phyloP scores from a whole-genome alignment of 2,329 filamentous ascomycete species.

The Trichoderma atrobrunneum region DNA sequence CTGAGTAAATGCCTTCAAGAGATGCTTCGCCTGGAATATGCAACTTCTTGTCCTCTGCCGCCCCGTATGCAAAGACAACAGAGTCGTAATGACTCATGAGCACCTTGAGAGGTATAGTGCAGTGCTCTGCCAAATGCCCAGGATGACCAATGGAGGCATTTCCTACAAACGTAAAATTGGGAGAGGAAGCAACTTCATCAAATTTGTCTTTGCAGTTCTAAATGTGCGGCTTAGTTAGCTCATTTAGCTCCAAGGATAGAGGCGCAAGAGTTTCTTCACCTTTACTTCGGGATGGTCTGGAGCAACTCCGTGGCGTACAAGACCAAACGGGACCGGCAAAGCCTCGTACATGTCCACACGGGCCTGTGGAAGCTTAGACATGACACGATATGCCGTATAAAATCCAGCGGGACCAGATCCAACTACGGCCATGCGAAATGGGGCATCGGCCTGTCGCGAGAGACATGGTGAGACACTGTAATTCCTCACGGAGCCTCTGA shows the following conservation, averaged over 20 bases:
- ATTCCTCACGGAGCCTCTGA: background rate
- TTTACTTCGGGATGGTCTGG: slow-evolving; percentile 98
- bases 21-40: slow-evolving; percentile 74
- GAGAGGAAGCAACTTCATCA: slow-evolving; percentile 76
- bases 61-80: slow-evolving; percentile 89
- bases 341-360: slow-evolving; percentile 95
- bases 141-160: slow-evolving; percentile 75
- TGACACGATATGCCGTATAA: slow-evolving; percentile 84
- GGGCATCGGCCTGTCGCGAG: slow-evolving; percentile 36
- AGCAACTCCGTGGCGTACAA: slow-evolving; percentile 93
- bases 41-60: slow-evolving; percentile 75
- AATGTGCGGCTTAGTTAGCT: background rate
- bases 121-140: slow-evolving; percentile 39
- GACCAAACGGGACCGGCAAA: slow-evolving; percentile 85
- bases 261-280: slow-evolving; percentile 45
- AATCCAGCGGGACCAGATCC: slow-evolving; percentile 95
- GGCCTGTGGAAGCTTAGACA: slow-evolving; percentile 69
- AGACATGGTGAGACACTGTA: background rate
- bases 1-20: slow-evolving; percentile 76
- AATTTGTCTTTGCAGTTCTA: slow-evolving; percentile 93
- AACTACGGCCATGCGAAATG: slow-evolving; percentile 79
- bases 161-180: slow-evolving; percentile 85
- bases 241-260: background rate
- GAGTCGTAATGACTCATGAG: slow-evolving; percentile 86
- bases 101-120: slow-evolving; percentile 60